Conservation (phyloP, 305 asterid species). For the Stenogyne calaminthoides region DNA sequence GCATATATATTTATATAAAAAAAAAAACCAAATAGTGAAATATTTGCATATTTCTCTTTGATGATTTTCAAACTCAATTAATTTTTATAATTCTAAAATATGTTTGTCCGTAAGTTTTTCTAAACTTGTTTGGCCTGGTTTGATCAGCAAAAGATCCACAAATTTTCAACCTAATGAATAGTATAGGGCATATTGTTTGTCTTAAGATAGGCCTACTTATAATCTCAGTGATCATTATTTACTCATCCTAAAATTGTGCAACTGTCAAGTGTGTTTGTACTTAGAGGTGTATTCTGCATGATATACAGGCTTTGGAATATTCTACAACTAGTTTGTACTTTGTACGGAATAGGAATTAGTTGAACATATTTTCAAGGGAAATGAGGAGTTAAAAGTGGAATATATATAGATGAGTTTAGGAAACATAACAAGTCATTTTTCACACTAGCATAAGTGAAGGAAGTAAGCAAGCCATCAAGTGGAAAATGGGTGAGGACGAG, state of each 20-base stretch:
- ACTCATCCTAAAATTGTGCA: neutral
- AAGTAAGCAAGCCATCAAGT: slow-evolving; percentile 4
- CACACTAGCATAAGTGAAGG: neutral
- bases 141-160: no score
- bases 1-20: no score
- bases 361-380: neutral
- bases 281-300: neutral
- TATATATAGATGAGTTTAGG: neutral
- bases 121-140: no score
- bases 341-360: no score
- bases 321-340: neutral
- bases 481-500: slow-evolving; percentile 29
- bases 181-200: no score
- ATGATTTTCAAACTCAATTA: no score
- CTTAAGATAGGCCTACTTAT: no score
- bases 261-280: neutral
- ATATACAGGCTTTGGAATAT: neutral
- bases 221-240: neutral
- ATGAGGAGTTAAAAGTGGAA: neutral
- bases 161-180: no score
- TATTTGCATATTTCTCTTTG: no score
- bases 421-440: neutral
- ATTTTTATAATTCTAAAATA: no score
- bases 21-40: no score
- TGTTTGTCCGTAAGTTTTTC: no score